Conservation (phyloP, 176 grass and related monocot species). For the Leersia perrieri region DNA sequence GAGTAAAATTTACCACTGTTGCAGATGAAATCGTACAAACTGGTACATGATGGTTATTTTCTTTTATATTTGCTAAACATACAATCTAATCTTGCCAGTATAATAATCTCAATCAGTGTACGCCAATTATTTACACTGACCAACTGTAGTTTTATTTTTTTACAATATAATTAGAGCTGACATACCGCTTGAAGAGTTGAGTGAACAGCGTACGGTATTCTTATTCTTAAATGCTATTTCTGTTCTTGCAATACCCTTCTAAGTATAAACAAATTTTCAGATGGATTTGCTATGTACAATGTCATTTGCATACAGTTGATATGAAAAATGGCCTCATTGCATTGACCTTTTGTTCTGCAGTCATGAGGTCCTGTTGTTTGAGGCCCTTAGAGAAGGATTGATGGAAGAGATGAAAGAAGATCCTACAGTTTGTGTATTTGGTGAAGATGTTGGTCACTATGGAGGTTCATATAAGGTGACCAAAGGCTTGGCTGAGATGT, state of each 20-base stretch:
- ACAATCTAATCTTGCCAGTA: neutral
- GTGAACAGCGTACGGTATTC: neutral
- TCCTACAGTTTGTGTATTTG: constrained; percentile 72
- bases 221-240: neutral
- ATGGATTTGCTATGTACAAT: neutral
- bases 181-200: neutral
- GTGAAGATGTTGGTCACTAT: constrained; percentile 89
- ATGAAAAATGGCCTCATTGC: constrained; percentile 9
- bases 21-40: neutral
- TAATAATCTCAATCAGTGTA: neutral
- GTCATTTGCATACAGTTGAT: neutral
- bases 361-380: constrained; percentile 78
- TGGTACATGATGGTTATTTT: neutral
- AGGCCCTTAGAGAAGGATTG: constrained; percentile 81
- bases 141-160: neutral
- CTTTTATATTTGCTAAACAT: neutral
- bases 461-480: constrained; percentile 93
- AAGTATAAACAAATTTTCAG: neutral
- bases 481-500: constrained; percentile 70
- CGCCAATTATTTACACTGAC: neutral
- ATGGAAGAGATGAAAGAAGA: constrained; percentile 96
- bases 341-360: constrained; percentile 19
- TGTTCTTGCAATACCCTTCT: neutral
- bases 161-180: neutral
- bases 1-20: neutral